Evolutionary conservation across 148 eudicot genomes (phyloP).

Genomic region (Beta vulgaris): DNA sequence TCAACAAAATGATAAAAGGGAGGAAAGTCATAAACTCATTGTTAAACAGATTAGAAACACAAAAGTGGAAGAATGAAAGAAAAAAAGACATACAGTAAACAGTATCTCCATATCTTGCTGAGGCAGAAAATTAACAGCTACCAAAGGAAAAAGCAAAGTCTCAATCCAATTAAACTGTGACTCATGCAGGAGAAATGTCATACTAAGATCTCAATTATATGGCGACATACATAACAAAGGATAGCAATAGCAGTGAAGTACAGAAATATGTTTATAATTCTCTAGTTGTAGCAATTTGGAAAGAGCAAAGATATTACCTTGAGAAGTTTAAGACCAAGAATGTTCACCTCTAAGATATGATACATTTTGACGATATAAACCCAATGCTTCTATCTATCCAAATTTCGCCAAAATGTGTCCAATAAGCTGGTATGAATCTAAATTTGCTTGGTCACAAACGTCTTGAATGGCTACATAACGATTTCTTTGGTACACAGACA

Average conservation of each 20-base stretch:
- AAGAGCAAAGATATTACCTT: slow-evolving; percentile 30
- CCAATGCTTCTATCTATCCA: slow-evolving; percentile 40
- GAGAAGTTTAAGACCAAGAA: slow-evolving; percentile 15
- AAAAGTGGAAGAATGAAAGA: not conserved
- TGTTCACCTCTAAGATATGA: slow-evolving; percentile 50
- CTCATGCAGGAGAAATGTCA: no score
- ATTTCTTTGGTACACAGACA: slow-evolving; percentile 34
- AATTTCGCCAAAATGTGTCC: slow-evolving; percentile 46
- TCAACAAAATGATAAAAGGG: not conserved
- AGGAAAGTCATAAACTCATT: no score
- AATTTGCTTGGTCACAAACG: slow-evolving; percentile 67
- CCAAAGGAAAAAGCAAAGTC: not conserved
- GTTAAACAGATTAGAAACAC: not conserved
- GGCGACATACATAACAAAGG: not conserved
- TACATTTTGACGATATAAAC: slow-evolving; percentile 31
- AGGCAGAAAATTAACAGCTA: not conserved
- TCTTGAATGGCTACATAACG: slow-evolving; percentile 60
- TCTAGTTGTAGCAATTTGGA: not conserved
- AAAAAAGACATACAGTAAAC: no score
- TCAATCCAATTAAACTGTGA: no score
- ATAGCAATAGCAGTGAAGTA: not conserved
- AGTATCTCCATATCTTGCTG: not conserved
- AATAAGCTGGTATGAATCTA: slow-evolving; percentile 49
- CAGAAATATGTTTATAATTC: not conserved
- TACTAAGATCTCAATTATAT: not conserved